phyloP scores from a whole-genome alignment of 495 filamentous ascomycete species.

The Penicillium salamii region DNA sequence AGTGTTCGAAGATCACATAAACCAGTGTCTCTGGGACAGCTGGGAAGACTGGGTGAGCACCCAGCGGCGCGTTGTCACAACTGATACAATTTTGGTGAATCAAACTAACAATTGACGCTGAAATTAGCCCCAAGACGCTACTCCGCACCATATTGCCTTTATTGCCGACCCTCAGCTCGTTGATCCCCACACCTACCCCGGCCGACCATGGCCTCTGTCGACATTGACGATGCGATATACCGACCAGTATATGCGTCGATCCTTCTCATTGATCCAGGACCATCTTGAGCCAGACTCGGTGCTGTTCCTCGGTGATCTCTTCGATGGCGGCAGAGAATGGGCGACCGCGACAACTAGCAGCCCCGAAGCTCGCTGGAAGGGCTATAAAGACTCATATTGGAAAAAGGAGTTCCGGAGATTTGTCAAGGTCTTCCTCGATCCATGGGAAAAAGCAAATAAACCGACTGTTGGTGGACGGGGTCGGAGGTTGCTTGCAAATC shows the following conservation, averaged over 20 bases:
- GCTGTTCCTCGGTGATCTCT: slow-evolving; percentile 90
- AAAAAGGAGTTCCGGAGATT: slow-evolving; percentile 79
- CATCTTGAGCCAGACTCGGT: slow-evolving; percentile 74
- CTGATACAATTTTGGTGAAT: background rate
- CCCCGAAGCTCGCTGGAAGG: slow-evolving; percentile 67
- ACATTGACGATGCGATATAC: slow-evolving; percentile 77
- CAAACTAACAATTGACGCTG: slow-evolving; percentile 9
- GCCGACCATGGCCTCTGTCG: slow-evolving; percentile 84
- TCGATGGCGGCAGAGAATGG: slow-evolving; percentile 97
- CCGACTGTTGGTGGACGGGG: slow-evolving; percentile 34
- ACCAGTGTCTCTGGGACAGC: slow-evolving; percentile 72
- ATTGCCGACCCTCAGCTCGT: slow-evolving; percentile 97
- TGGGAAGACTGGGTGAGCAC: slow-evolving; percentile 93
- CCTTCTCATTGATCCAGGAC: slow-evolving; percentile 68
- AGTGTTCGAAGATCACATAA: slow-evolving; percentile 65
- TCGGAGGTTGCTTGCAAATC: slow-evolving; percentile 69
- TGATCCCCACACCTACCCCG: slow-evolving; percentile 95
- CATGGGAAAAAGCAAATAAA: slow-evolving; percentile 50
- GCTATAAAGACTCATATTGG: slow-evolving; percentile 78
- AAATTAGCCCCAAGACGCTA: slow-evolving; percentile 65
- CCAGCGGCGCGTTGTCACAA: background rate
- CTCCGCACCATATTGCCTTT: slow-evolving; percentile 82
- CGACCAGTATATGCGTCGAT: slow-evolving; percentile 82
- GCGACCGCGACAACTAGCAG: slow-evolving; percentile 63
- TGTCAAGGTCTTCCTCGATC: slow-evolving; percentile 69